phyloP scores from a whole-genome alignment of 164 flowering plant species.

The Malania oleifera region DNA sequence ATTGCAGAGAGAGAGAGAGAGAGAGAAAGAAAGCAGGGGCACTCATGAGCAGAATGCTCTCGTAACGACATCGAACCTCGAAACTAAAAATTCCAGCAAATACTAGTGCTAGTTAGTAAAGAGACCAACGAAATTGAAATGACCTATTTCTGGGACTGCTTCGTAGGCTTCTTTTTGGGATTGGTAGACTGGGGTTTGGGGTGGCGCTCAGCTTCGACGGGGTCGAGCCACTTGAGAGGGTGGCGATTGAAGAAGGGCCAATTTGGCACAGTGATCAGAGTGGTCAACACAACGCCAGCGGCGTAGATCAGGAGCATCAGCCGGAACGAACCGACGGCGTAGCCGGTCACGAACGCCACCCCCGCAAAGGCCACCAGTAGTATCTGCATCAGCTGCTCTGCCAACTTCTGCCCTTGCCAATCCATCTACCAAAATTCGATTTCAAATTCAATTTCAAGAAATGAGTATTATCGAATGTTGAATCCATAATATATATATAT shows the following conservation, averaged over 20 bases:
- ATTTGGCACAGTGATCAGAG: conserved; percentile 70
- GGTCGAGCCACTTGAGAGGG: conserved; percentile 82
- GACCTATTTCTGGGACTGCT: conserved; percentile 44
- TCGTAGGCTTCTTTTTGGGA: conserved; percentile 56
- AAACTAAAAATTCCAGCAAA: not conserved
- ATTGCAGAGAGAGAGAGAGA: not conserved
- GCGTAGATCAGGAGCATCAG: conserved; percentile 64
- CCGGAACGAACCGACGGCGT: conserved; percentile 58
- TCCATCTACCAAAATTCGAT: conserved; percentile 45
- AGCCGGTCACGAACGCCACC: conserved; percentile 55
- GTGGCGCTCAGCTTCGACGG: conserved; percentile 62
- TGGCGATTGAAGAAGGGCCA: conserved; percentile 92
- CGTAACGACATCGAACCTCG: not conserved
- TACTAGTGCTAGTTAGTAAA: not conserved
- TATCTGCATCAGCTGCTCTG: conserved; percentile 89
- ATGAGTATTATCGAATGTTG: too few species aligned
- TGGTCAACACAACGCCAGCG: conserved; percentile 68
- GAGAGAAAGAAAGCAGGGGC: too few species aligned
- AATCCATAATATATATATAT: too few species aligned
- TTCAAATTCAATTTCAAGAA: too few species aligned
- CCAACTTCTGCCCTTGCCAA: conserved; percentile 95
- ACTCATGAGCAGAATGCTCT: not conserved
- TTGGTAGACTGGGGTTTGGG: conserved; percentile 53
- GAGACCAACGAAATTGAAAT: conserved; percentile 9
- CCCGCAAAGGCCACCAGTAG: conserved; percentile 60